Conservation (phyloP, 495 filamentous ascomycete genomes). For the Delitschia confertaspora region DNA sequence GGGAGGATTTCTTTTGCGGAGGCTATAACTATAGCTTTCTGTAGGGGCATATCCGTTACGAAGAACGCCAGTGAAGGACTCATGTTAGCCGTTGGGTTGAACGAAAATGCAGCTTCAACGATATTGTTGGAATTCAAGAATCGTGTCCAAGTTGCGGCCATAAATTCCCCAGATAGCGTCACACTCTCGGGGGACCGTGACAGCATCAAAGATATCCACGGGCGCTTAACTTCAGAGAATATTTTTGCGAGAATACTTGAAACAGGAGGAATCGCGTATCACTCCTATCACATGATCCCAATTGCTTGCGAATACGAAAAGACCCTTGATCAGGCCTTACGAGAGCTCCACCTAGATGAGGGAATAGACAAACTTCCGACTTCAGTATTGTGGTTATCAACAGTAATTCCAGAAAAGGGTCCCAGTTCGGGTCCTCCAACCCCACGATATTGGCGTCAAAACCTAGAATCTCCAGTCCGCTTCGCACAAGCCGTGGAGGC, state of each 20-base stretch:
- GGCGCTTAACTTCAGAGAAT: background rate
- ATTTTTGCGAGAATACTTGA: constrained; percentile 6
- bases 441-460: constrained; percentile 10
- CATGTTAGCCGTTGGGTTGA: constrained; percentile 15
- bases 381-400: no score
- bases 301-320: constrained; percentile 2
- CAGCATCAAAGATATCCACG: background rate
- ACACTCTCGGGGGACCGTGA: constrained; percentile 9
- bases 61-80: background rate
- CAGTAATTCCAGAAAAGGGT: no score
- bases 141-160: constrained; percentile 5
- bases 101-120: background rate
- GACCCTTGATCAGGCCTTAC: background rate
- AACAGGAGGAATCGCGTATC: constrained; percentile 17
- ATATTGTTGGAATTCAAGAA: background rate
- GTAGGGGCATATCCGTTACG: constrained; percentile 3
- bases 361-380: no score
- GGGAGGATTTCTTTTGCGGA: constrained; percentile 4
- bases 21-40: constrained; percentile 18
- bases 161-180: constrained; percentile 17
- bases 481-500: constrained; percentile 13
- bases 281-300: constrained; percentile 15
- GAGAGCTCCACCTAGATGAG: background rate
- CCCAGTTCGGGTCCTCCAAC: no score
- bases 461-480: constrained; percentile 17